Percentiles rank a stretch among this genome's conserved stretches.
phyloP scores from a whole-genome alignment of 202 grass and related monocot genomes.

The Schoenoplectus tabernaemontani region DNA sequence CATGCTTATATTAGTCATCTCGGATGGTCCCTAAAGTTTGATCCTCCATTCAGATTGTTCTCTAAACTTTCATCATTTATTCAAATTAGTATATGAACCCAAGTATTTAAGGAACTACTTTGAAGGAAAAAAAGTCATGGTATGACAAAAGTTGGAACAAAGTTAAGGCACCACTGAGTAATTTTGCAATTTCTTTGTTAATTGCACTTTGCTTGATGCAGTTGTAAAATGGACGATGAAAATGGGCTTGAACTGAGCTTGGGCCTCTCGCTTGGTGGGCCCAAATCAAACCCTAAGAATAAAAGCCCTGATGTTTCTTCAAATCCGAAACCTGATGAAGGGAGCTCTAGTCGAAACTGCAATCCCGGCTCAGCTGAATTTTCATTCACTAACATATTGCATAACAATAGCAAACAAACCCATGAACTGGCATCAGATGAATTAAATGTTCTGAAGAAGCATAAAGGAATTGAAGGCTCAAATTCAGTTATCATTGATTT shows the following conservation, averaged over 20 bases:
- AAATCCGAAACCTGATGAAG: slow-evolving; percentile 62
- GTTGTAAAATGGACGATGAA: slow-evolving; percentile 64
- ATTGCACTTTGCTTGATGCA: neutral
- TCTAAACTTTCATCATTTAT: neutral
- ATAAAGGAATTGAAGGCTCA: slow-evolving; percentile 16
- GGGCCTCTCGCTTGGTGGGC: slow-evolving; percentile 75
- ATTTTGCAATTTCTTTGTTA: neutral
- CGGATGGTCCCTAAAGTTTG: neutral
- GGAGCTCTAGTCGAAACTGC: slow-evolving; percentile 53
- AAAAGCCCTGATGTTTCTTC: slow-evolving; percentile 33
- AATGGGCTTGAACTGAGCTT: slow-evolving; percentile 89
- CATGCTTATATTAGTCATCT: neutral
- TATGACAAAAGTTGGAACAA: neutral
- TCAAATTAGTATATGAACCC: neutral
- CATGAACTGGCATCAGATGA: slow-evolving; percentile 49
- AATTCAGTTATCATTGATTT: slow-evolving; percentile 23
- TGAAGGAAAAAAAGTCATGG: neutral
- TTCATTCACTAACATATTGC: slow-evolving; percentile 53
- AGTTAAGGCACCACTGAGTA: neutral
- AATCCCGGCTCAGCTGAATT: slow-evolving; percentile 40
- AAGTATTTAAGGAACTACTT: neutral
- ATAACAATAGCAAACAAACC: slow-evolving; percentile 50
- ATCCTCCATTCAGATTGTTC: neutral
- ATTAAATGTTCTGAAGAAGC: slow-evolving; percentile 52
- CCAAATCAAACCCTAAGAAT: slow-evolving; percentile 55